Conservation (phyloP, 2,329 filamentous ascomycete species). For the Diaporthe nobilis region DNA sequence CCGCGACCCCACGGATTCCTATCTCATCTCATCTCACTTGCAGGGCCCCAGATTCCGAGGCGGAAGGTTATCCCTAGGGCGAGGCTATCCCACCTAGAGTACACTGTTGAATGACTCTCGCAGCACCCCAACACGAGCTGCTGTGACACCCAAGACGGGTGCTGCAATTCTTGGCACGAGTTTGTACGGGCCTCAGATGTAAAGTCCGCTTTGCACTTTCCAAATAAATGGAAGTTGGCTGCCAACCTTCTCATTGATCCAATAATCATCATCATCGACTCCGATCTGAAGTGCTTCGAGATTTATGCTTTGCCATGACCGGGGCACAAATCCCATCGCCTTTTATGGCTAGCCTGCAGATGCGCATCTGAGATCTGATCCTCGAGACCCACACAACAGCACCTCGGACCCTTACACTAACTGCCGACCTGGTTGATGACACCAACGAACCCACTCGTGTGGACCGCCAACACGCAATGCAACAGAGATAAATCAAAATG, state of each 20-base stretch:
- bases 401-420: neutral
- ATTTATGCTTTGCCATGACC: neutral
- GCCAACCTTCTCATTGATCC: neutral
- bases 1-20: conserved; percentile 6
- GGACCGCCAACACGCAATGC: neutral
- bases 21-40: neutral
- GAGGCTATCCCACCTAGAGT: neutral
- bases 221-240: neutral
- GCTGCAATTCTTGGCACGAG: neutral
- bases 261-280: neutral
- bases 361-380: conserved; percentile 9
- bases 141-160: neutral
- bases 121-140: neutral
- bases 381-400: neutral
- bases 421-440: neutral
- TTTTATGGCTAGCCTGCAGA: neutral
- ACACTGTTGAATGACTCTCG: neutral
- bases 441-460: neutral
- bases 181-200: conserved; percentile 8
- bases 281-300: neutral
- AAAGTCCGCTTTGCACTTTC: neutral
- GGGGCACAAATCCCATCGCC: neutral
- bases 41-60: conserved; percentile 11
- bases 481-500: neutral
- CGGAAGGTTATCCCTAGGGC: conserved; percentile 17